A percentile compares a stretch with the other conserved stretches of the same genome.
phyloP scores from a whole-genome alignment of 2,329 filamentous ascomycete species.

The Ophiostoma montium region DNA sequence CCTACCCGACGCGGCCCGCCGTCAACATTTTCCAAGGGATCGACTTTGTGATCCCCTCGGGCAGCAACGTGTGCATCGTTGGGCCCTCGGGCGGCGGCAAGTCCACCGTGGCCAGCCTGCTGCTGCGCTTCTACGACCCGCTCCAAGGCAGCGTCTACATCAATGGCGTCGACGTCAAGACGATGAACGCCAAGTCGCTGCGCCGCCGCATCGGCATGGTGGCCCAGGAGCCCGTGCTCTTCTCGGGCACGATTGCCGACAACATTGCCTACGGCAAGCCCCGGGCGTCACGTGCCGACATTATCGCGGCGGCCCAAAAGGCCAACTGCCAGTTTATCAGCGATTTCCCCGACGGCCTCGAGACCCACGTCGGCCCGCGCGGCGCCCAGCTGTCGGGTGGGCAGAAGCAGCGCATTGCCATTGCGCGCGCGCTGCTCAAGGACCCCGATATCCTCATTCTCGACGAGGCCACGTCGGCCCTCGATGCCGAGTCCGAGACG shows the following conservation, averaged over 20 bases:
- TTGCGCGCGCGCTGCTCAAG: constrained; percentile 86
- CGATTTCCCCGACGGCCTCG: constrained; percentile 89
- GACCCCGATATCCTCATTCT: constrained; percentile 93
- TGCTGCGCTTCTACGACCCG: constrained; percentile 83
- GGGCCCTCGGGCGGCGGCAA: constrained; percentile 94
- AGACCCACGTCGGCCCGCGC: constrained; percentile 83
- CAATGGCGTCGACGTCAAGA: constrained; percentile 67
- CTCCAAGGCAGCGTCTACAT: constrained; percentile 66
- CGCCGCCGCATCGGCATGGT: constrained; percentile 89
- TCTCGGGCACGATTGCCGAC: constrained; percentile 71
- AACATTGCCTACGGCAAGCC: constrained; percentile 89
- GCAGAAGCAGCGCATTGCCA: constrained; percentile 95
- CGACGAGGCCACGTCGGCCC: constrained; percentile 88
- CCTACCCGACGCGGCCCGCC: constrained; percentile 85
- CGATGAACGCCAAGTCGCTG: constrained; percentile 86
- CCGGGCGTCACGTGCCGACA: constrained; percentile 60
- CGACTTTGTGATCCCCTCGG: constrained; percentile 81
- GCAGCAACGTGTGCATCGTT: constrained; percentile 90
- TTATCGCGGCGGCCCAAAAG: constrained; percentile 72
- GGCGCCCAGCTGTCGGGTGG: constrained; percentile 90
- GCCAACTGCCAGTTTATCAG: constrained; percentile 95
- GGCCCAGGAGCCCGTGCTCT: constrained; percentile 86
- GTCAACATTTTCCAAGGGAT: constrained; percentile 83
- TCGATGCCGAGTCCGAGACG: constrained; percentile 94
- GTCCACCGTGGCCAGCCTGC: constrained; percentile 82